Evolutionary conservation across 2,329 filamentous ascomycete genomes (phyloP), one percentile per base, ranked within the genome.

Genomic region (Colletotrichum coccodes): DNA sequence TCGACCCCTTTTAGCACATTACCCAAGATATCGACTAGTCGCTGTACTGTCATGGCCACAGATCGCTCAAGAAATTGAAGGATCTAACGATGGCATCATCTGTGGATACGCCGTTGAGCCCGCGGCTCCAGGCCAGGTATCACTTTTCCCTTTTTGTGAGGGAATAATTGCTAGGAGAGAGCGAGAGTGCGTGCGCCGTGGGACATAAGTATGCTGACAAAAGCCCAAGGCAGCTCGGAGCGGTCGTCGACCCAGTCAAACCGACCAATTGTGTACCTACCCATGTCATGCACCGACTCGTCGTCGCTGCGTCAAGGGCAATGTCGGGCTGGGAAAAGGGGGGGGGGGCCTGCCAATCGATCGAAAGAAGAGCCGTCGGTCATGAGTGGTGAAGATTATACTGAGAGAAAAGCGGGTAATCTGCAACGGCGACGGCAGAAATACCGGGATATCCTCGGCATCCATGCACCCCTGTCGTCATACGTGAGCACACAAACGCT

Each of bases 381-480:
- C 9, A n/a, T 21, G 18, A 28, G 34, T 16, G 32, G 30, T 34
- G 30, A 54, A 57, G n/a, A 32, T 28, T 42, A 23, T 26, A 28
- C 12, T 36, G 21, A 23, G 32, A 23, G 16, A 36, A 36, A 49
- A 60, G 30, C 34, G 32, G 42, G 42, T 14, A 47, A 36, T 26
- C 56, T 46, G 56, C 28, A 38, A 38, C 30, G 12, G 34, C 34
- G 14, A 52, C 30, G 36, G 36, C 38, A 59, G 28, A 11, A 9
- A 40, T n/a, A 18, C 21, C 64, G 64, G 64, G 30, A 53, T 47
- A 68, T 58, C 42, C 18, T 64, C 60, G 60, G 64, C 38, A 46
- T 53, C 16, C 53, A n/a, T 32, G 16, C n/a, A 11, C 44, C 44
- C 62, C 28, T 56, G 23, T 57, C 49, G 62, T 57, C 42, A 57